These are phyloP conservation scores for Areca catechu DNA, from an alignment of 176 grass and related monocot species.

Conservation along the genomic window DNA sequence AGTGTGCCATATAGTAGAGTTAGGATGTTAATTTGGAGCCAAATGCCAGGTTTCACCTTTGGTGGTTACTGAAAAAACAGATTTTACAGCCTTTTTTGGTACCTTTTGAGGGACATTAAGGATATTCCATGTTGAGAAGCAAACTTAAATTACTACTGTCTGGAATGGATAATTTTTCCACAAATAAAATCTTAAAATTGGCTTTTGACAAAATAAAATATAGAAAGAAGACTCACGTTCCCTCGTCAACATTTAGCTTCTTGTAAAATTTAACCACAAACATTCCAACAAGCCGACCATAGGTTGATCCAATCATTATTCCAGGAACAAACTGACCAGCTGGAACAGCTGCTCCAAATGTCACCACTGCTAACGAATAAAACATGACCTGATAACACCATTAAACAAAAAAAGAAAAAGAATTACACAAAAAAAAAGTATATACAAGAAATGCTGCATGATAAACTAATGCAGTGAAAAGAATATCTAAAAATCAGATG, in stretches of 20 bases:
- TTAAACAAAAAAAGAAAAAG: neutral
- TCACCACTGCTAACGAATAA: constrained; percentile 87
- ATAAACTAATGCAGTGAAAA: neutral
- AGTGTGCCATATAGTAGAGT: too few relatives aligned
- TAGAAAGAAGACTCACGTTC: constrained; percentile 62
- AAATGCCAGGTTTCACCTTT: too few relatives aligned
- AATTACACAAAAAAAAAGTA: constrained; percentile 4
- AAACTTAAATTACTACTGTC: too few relatives aligned
- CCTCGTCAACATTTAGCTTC: constrained; percentile 88
- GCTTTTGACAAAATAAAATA: too few relatives aligned
- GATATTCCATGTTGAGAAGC: too few relatives aligned
- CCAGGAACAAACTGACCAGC: constrained; percentile 98
- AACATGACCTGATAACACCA: constrained; percentile 75
- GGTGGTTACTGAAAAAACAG: too few relatives aligned
- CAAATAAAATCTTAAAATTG: too few relatives aligned
- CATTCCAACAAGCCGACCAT: constrained; percentile 98
- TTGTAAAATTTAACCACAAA: constrained; percentile 89
- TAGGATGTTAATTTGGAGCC: too few relatives aligned
- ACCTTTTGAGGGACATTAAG: too few relatives aligned
- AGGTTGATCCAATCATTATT: constrained; percentile 99
- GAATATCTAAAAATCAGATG: too few relatives aligned
- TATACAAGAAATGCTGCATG: neutral
- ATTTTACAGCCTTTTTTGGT: too few relatives aligned
- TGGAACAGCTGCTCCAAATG: constrained; percentile 97
- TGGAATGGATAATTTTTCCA: too few relatives aligned